phyloP scores from a whole-genome alignment of 2,329 filamentous ascomycete species.

The Nigrospora osmanthi region DNA sequence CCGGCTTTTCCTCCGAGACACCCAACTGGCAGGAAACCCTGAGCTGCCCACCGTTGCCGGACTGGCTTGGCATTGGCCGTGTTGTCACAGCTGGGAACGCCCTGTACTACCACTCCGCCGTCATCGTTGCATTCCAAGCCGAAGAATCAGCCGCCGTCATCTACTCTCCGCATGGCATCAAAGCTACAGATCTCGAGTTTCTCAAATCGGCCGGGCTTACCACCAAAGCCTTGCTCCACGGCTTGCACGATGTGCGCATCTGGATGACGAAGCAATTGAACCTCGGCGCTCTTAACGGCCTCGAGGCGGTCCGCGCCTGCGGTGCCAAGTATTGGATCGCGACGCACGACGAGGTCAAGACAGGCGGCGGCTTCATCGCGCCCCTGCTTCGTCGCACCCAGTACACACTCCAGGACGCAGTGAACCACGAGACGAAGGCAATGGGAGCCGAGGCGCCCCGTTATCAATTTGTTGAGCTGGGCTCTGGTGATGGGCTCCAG shows the following conservation, averaged over 20 bases:
- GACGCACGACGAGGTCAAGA: conserved; percentile 59
- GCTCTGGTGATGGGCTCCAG: conserved; percentile 39
- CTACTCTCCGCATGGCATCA: conserved; percentile 58
- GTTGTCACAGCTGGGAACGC: conserved; percentile 45
- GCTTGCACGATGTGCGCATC: conserved; percentile 52
- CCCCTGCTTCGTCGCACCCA: conserved; percentile 35
- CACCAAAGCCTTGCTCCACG: conserved; percentile 54
- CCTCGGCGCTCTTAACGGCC: conserved; percentile 53
- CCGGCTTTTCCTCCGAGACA: conserved; percentile 28
- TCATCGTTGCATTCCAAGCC: conserved; percentile 46
- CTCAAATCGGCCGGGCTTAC: conserved; percentile 35
- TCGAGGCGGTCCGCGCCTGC: conserved; percentile 43
- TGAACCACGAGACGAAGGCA: conserved; percentile 24
- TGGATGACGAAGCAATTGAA: conserved; percentile 48
- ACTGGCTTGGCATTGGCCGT: conserved; percentile 54
- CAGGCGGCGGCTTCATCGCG: conserved; percentile 48
- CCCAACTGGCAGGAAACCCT: conserved; percentile 15
- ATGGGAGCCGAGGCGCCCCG: conserved; percentile 23
- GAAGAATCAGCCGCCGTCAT: conserved; percentile 31
- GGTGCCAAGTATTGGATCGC: conserved; percentile 55
- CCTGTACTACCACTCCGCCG: conserved; percentile 53
- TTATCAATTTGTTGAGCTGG: conserved; percentile 42
- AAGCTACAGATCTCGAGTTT: conserved; percentile 32
- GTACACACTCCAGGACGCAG: conserved; percentile 35
- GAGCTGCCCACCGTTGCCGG: conserved; percentile 32